Base-by-base conservation (phyloP, 2,329 filamentous ascomycete genomes). In the Fusarium poae region DNA sequence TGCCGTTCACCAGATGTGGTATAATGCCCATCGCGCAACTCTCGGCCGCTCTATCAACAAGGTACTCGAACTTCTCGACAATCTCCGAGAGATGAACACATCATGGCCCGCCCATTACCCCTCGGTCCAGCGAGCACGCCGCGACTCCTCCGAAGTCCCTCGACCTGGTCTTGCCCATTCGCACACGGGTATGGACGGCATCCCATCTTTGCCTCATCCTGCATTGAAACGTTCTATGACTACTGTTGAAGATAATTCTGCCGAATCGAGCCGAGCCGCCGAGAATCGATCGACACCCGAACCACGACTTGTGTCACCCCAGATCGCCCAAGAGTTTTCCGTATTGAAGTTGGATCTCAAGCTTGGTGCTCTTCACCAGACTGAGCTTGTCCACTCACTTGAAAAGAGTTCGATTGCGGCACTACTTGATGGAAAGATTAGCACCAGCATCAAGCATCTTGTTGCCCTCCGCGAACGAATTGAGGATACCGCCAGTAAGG, bases 21-120 rank as follows among this genome's bases (percentile, higher is more conserved):
- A 97, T 82, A 98, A 98, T 79, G 89, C 93, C 75, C 97, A 98
- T 78, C 90, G 94, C 62, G 92, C 90, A 8, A 89, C 92, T 32
- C 88, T 99, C n/a, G 93, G 89, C 43, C 91, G 94, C 62, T 92
- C 94, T 16, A 97, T 99, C 76, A 92, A 90, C 75, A 89, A 90
- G 72, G 95, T 94, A 11, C 88, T 97, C 60, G 93, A 97, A 63
- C 88, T 93, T 3, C 82, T 99, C 69, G 91, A 91, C 78, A 89
- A 88, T 62, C 86, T 99, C 59, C 94, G 97, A 79, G 87, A 94
- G 67, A 96, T 93, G 86, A 99, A 99, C 76, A 83, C 91, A 16
- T 88, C 90, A 75, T 98, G 96, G 96, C 96, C 96, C 2, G 95
- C 94, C 32, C 92, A 97, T 77, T 99, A 99, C 78, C 96, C 96